phyloP scores from a whole-genome alignment of 176 grass and related monocot species.

The Stipa capillata region DNA sequence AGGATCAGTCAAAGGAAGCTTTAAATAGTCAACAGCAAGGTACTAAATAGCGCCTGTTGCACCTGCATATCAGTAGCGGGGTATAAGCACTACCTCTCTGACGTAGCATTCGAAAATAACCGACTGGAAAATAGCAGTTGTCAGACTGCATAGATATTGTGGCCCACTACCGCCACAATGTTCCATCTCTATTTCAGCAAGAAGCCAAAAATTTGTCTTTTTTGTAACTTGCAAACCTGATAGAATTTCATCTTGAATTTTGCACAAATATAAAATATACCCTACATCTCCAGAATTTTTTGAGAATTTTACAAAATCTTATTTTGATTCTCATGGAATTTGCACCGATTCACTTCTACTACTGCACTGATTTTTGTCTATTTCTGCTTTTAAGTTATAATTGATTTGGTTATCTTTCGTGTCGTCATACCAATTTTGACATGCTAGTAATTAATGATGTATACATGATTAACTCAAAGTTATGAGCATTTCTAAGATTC shows the following conservation, averaged over 20 bases:
- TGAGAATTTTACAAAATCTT: not conserved
- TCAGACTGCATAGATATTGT: too few species aligned
- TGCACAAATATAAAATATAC: not conserved
- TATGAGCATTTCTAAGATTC: not conserved
- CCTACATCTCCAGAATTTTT: not conserved
- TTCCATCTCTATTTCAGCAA: not conserved
- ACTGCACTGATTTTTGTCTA: not conserved
- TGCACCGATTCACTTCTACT: not conserved
- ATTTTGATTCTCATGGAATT: not conserved
- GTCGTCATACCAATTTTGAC: not conserved
- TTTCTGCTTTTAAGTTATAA: not conserved
- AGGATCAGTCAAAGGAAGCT: constrained; percentile 1
- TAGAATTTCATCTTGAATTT: not conserved
- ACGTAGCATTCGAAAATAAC: not conserved
- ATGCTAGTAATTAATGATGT: not conserved
- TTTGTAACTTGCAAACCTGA: not conserved
- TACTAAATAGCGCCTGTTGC: not conserved
- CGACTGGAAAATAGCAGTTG: not conserved
- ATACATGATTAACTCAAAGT: not conserved
- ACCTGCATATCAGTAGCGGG: too few species aligned
- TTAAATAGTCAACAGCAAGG: not conserved
- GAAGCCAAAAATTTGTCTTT: not conserved
- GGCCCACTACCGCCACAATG: not conserved
- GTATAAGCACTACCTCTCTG: not conserved
- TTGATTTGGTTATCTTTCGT: not conserved